Conservation (phyloP, 129 eudicot species). For the Heracleum sosnowskyi region DNA sequence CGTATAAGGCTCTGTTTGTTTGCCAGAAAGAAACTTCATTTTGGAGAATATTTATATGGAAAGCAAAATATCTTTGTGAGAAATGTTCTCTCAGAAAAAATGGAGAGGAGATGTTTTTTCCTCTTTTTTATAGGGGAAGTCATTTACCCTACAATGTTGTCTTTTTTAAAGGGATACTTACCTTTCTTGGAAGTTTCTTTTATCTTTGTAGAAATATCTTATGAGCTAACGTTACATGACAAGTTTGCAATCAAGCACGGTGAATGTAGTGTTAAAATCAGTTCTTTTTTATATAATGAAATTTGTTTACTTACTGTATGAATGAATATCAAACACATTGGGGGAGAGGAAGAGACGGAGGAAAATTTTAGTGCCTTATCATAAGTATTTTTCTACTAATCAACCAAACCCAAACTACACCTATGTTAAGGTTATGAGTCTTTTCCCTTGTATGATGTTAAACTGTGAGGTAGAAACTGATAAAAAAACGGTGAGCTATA, state of each 20-base stretch:
- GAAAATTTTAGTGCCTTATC: background rate
- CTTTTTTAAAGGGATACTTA: background rate
- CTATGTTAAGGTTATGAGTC: background rate
- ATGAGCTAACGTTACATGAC: background rate
- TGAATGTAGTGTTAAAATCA: background rate
- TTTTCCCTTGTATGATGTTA: background rate
- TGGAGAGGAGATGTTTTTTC: no score
- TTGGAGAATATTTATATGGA: background rate
- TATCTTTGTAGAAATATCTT: background rate
- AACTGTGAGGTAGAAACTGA: background rate
- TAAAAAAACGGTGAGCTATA: background rate
- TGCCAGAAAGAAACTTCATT: background rate
- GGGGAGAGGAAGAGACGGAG: background rate
- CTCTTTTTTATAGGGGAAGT: background rate
- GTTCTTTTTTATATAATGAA: no score
- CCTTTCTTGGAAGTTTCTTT: background rate
- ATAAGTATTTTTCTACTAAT: background rate
- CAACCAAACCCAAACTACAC: background rate
- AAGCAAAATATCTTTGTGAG: background rate
- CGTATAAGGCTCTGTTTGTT: background rate
- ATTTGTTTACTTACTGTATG: background rate
- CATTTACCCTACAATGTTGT: background rate
- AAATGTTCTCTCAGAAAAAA: background rate
- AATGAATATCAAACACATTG: background rate
- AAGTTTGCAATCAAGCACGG: background rate